Evolutionary conservation across 176 grass and related monocot species (phyloP), one percentile per base, ranked within the genome.

Genomic region (Olyra latifolia): DNA sequence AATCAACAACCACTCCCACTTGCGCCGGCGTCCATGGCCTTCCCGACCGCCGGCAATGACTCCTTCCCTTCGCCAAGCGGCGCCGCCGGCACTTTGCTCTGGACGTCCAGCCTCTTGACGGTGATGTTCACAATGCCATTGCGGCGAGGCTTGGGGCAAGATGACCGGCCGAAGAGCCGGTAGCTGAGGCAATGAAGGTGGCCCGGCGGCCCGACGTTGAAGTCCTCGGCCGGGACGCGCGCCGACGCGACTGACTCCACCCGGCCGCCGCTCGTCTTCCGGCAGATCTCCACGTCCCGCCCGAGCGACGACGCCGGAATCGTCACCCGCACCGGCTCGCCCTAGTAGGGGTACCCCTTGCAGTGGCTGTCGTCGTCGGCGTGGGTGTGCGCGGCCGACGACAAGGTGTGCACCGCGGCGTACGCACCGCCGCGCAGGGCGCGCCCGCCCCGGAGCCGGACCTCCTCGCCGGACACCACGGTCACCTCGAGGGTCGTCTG

Each of bases 101-200:
- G 74, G 74, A 22, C 67, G 10, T 27, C 52, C 12, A 87, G 3
- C 71, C 87, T 91, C 83, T 6, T 84, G 64, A 94, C 83, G 49
- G 76, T 87, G 61, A 94, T 71, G 77, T 94, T 91, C 25, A 91
- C 80, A 42, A 91, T 87, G 8, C 89, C 89, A 50, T 91, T 91
- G 60, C 74, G 80, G 35, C 40, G 10, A 4, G 22, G 54, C 10
- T 4, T 8, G n/a, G 7, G n/a, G 10, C 3, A 2, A 0, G 3
- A 1, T 23, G 54, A 23, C 1, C 11, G 14, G 62, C 79, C 45
- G 42, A 70, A 84, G 0, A 91, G 62, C 9, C 92, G 81, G 64
- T 91, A 91, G 70, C 89, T 91, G 75, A 94, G 87, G 80, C 87
- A 91, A 75, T 94, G 92, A 60, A 91, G 87, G 80, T 94, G 70